These are phyloP conservation scores for Candida sanyiensis DNA, from an alignment of 805 yeast genomes.

Conservation along the genomic window DNA sequence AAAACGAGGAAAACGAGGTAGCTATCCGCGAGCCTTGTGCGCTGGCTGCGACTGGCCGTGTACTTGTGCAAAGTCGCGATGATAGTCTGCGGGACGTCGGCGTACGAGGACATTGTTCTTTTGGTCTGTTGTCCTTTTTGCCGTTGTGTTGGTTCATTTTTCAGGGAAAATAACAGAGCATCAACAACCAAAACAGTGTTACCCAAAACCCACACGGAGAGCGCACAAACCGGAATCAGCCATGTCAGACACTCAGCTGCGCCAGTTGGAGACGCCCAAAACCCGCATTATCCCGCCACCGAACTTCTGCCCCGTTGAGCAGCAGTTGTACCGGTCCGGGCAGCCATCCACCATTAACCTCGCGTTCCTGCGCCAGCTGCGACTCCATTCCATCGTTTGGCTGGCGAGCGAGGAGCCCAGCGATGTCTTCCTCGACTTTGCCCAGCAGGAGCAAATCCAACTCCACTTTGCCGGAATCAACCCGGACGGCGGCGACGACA, in stretches of 20 bases:
- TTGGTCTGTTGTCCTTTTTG: neutral
- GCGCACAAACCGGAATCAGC: constrained; percentile 23
- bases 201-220: neutral
- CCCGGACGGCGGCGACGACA: constrained; percentile 68
- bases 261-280: constrained; percentile 24
- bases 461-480: constrained; percentile 79
- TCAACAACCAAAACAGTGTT: too few relatives aligned
- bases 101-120: neutral
- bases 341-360: constrained; percentile 94
- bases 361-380: constrained; percentile 70
- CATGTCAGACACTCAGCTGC: constrained; percentile 58
- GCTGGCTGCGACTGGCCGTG: constrained; percentile 30
- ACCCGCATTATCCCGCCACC: constrained; percentile 80
- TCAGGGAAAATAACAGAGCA: too few relatives aligned
- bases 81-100: constrained; percentile 20
- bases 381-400: constrained; percentile 83
- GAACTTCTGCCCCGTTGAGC: constrained; percentile 93
- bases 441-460: constrained; percentile 63
- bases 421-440: constrained; percentile 79
- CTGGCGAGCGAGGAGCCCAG: constrained; percentile 93
- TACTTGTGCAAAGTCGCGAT: constrained; percentile 30
- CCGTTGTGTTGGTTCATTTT: too few relatives aligned
- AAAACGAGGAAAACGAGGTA: constrained; percentile 71
- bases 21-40: constrained; percentile 64
- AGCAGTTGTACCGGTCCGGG: constrained; percentile 80